phyloP scores from a whole-genome alignment of 495 filamentous ascomycete species.

The Xylaria palmicola region DNA sequence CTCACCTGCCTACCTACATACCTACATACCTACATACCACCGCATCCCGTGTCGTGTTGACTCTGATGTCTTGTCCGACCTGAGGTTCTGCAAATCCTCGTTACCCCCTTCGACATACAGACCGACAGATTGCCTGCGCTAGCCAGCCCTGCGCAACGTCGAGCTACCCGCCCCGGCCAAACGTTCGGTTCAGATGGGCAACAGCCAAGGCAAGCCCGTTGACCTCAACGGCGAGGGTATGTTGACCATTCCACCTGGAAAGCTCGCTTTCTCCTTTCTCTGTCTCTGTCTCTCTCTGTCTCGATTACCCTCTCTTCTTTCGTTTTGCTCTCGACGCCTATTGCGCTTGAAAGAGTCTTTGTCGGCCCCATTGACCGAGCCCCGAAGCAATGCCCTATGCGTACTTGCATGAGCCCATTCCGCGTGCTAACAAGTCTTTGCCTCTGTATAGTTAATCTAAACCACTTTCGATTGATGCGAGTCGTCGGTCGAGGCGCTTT shows the following conservation, averaged over 20 bases:
- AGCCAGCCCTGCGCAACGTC: conserved; percentile 11
- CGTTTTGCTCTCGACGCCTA: not conserved
- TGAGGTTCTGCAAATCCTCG: conserved; percentile 4
- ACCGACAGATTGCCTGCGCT: conserved; percentile 8
- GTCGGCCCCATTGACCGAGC: conserved; percentile 1
- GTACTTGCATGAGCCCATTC: conserved; percentile 13
- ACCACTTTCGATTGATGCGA: conserved; percentile 91
- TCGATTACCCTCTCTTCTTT: no score
- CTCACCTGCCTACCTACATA: not conserved
- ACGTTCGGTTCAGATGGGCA: conserved; percentile 67
- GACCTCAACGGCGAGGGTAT: conserved; percentile 89
- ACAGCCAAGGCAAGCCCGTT: conserved; percentile 89
- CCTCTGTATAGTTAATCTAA: conserved; percentile 74
- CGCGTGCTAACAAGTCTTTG: conserved; percentile 21
- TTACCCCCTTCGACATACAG: conserved; percentile 1
- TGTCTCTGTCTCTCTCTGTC: conserved; percentile 5
- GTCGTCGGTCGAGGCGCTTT: conserved; percentile 98
- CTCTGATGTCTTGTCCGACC: conserved; percentile 17
- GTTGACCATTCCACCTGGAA: conserved; percentile 31
- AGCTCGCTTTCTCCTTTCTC: not conserved
- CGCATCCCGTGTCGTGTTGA: not conserved
- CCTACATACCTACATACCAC: not conserved
- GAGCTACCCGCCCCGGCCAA: conserved; percentile 8
- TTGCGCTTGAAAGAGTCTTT: not conserved
- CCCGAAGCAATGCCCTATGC: conserved; percentile 10